These are phyloP conservation scores for Colletotrichum neosansevieriae DNA, from an alignment of 2,329 filamentous ascomycete species.

Conservation along the genomic window DNA sequence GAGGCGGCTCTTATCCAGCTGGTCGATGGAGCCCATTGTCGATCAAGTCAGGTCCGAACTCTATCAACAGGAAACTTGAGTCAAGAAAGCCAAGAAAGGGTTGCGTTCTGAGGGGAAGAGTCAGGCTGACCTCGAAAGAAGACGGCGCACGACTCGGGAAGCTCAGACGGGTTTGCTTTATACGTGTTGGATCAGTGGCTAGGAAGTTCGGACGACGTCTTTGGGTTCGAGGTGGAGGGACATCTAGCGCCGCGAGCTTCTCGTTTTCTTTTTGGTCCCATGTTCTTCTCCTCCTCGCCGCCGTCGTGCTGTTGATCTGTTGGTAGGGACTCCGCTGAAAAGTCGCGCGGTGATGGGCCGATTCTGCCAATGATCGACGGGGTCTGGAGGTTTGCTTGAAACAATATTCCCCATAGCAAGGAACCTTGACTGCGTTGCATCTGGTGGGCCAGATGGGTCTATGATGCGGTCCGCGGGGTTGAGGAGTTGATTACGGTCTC, in stretches of 20 bases:
- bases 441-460: neutral
- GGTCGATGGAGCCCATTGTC: constrained; percentile 18
- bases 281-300: neutral
- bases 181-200: constrained; percentile 8
- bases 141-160: neutral
- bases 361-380: neutral
- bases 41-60: constrained; percentile 15
- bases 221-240: constrained; percentile 9
- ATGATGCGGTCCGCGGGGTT: neutral
- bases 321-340: neutral
- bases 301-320: neutral
- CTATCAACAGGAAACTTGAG: neutral
- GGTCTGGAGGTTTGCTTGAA: neutral
- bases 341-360: neutral
- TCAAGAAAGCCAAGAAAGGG: neutral
- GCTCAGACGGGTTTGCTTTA: neutral
- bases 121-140: neutral
- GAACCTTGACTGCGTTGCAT: constrained; percentile 5
- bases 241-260: neutral
- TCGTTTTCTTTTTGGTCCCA: neutral
- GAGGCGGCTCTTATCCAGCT: neutral
- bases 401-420: neutral
- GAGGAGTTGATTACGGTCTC: neutral
- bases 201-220: neutral
- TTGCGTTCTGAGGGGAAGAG: neutral